Evolutionary conservation across 2,329 filamentous ascomycete species (phyloP), one percentile per base, ranked within the genome.

Genomic region (Aspergillus floridensis): DNA sequence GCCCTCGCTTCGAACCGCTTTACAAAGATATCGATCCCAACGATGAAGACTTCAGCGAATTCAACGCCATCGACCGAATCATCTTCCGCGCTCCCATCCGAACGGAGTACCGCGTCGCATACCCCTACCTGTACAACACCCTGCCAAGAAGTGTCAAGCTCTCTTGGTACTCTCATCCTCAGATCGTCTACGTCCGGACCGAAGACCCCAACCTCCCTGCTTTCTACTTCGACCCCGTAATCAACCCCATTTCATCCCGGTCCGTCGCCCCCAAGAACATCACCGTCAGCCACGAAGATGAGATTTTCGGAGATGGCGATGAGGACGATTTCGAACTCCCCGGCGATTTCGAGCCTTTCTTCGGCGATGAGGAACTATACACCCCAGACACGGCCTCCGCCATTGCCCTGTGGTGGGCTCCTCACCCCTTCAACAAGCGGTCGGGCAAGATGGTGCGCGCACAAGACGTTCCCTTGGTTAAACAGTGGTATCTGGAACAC

Each of bases 1-100:
- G 95, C 10, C 95, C 95, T 62, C 88, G 95, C 31, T 99, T 99
- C 65, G 95, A 99, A 77, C 95, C 95, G 24, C 76, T 99, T 21
- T 99, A 97, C 82, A 99, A 99, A 78, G 95, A 99, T 69, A 93
- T 99, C 62, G 93, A 99, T 74, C 95, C 95, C 2, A 99, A 99
- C 69, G 93, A 98, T 67, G 95, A 99, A 76, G 95, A 99, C 72
- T 99, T 99, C 77, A 95, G 95, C 77, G 95, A 99, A 77, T 99
- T 99, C 83, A 99, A 99, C 72, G 95, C 95, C 35, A 99, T 99
- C 69, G 95, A 99, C 72, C 91, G 96, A 67, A 99, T 99, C 77
- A 99, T 99, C 67, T 99, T 99, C 83, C 90, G 95, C 65, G 89
- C 90, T 50, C 93, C 93, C 0, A 96, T 98, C 65, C 88, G 93